Evolutionary conservation across 108 stramenopile species (phyloP).

Genomic region (Fragilaria radians): DNA sequence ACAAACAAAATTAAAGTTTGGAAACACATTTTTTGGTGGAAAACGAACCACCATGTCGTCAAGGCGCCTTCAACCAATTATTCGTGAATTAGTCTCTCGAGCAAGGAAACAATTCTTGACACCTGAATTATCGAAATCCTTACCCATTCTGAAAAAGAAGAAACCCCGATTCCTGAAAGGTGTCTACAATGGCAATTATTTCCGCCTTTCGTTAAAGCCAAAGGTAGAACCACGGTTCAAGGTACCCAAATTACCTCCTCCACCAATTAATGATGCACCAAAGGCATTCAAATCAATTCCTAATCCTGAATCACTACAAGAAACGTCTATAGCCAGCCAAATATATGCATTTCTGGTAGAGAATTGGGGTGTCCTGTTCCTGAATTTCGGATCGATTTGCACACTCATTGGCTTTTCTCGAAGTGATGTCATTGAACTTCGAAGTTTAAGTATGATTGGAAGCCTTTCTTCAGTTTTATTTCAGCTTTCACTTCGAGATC

Average conservation of each 20-base stretch:
- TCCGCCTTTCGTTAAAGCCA: slow-evolving; percentile 19
- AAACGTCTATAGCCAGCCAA: too few relatives aligned
- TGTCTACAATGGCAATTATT: slow-evolving; percentile 28
- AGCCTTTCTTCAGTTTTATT: slow-evolving; percentile 40
- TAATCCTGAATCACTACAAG: too few relatives aligned
- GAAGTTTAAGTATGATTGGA: slow-evolving; percentile 50
- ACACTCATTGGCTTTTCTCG: slow-evolving; percentile 67
- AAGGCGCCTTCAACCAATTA: too few relatives aligned
- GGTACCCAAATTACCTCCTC: slow-evolving; percentile 17
- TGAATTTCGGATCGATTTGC: slow-evolving; percentile 68
- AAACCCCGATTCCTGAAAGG: slow-evolving; percentile 10
- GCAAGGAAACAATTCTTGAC: too few relatives aligned
- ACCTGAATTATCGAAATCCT: too few relatives aligned
- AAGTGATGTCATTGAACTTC: slow-evolving; percentile 65
- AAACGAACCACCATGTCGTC: too few relatives aligned
- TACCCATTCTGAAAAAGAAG: too few relatives aligned
- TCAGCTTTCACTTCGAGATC: slow-evolving; percentile 8
- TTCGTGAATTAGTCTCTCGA: too few relatives aligned
- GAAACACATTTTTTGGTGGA: too few relatives aligned
- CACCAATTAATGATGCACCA: not conserved
- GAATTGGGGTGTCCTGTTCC: slow-evolving; percentile 48
- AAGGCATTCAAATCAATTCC: too few relatives aligned
- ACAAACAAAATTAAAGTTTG: too few relatives aligned
- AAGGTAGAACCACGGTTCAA: slow-evolving; percentile 2
- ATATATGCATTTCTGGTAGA: slow-evolving; percentile 30